phyloP scores from a whole-genome alignment of 345 rosid species.

The Eucalyptus sideroxylon region DNA sequence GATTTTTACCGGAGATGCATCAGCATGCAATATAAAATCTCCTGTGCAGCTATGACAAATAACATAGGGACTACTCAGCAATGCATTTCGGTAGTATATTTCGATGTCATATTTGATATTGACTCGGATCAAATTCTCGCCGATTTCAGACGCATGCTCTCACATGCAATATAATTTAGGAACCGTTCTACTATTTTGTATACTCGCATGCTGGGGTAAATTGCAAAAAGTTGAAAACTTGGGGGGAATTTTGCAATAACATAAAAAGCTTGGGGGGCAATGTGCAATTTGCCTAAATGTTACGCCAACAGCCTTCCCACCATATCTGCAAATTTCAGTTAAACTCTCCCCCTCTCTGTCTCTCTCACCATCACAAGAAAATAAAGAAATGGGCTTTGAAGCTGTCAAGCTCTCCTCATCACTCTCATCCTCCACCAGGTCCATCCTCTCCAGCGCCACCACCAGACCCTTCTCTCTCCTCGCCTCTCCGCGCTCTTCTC shows the following conservation, averaged over 20 bases:
- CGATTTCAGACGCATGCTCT: not conserved
- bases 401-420: slow-evolving; percentile 13
- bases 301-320: not conserved
- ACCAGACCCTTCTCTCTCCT: not conserved
- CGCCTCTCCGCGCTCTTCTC: not conserved
- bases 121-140: not conserved
- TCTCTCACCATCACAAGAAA: not conserved
- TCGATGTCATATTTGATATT: not conserved
- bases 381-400: slow-evolving; percentile 19
- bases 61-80: not conserved
- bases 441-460: not conserved
- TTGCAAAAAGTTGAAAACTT: not conserved
- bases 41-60: too few relatives aligned
- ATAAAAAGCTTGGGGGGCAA: not conserved
- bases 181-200: not conserved
- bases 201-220: not conserved
- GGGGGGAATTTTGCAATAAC: not conserved
- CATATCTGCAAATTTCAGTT: not conserved
- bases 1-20: not conserved
- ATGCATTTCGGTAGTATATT: too few relatives aligned
- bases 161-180: not conserved
- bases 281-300: not conserved
- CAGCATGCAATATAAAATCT: too few relatives aligned
- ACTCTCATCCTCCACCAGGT: slow-evolving; percentile 11
- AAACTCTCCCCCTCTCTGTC: not conserved